Evolutionary conservation across 176 grass and related monocot genomes (phyloP).

Genomic region (Carex kokanica): DNA sequence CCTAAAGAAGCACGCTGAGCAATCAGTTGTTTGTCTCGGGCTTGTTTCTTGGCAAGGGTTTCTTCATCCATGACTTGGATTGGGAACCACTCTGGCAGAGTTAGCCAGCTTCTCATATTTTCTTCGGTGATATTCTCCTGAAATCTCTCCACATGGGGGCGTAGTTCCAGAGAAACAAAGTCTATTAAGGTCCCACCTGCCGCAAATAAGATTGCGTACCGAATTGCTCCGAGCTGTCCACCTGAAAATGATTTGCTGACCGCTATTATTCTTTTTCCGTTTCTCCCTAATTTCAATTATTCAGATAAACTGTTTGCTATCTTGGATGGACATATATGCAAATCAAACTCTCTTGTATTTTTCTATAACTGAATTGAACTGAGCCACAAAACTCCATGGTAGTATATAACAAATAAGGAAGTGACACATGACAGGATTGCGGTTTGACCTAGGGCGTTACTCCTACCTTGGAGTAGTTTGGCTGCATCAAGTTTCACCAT

Average conservation of each 20-base stretch:
- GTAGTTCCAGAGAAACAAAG: slow-evolving; percentile 40
- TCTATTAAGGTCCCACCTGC: slow-evolving; percentile 61
- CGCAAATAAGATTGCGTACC: slow-evolving; percentile 65
- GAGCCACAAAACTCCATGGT: neutral
- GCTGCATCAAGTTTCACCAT: slow-evolving; percentile 6
- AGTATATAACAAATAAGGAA: neutral
- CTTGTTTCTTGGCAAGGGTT: slow-evolving; percentile 54
- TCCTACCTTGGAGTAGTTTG: neutral
- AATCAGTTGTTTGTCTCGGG: slow-evolving; percentile 45
- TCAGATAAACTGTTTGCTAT: neutral
- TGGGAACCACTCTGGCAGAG: slow-evolving; percentile 65
- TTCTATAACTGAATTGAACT: neutral
- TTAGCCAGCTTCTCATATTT: slow-evolving; percentile 52
- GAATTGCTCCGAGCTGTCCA: slow-evolving; percentile 64
- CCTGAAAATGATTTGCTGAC: slow-evolving; percentile 36
- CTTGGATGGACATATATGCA: neutral
- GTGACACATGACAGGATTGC: neutral
- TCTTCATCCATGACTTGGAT: slow-evolving; percentile 91
- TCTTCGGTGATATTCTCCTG: slow-evolving; percentile 33
- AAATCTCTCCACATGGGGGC: slow-evolving; percentile 39
- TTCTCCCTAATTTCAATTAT: neutral
- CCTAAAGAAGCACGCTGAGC: slow-evolving; percentile 30
- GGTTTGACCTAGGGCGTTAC: neutral
- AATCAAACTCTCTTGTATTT: neutral
- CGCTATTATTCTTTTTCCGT: neutral